Percentiles rank a stretch among this genome's conserved stretches.
Evolutionary conservation across 306 rosid genomes (phyloP).

Genomic region (Aeschynomene evenia): DNA sequence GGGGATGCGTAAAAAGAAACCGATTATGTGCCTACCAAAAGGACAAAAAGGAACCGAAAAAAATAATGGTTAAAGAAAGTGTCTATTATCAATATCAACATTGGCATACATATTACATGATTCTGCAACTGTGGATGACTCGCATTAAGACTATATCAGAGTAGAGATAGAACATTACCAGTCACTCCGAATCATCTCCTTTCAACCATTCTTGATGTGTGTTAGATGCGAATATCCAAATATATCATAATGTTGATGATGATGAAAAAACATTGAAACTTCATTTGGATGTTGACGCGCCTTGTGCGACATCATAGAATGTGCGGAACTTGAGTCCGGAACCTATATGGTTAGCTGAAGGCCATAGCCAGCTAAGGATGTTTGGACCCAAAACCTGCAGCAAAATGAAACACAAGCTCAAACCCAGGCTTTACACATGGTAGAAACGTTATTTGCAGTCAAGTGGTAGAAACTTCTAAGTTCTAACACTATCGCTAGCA

Average conservation of each 20-base stretch:
- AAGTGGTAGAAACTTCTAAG: constrained; percentile 12
- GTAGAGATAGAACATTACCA: constrained; percentile 28
- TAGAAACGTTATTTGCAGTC: background rate
- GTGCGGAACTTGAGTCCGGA: constrained; percentile 76
- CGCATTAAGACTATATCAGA: background rate
- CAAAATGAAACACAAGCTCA: constrained; percentile 34
- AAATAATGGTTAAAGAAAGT: background rate
- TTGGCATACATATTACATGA: constrained; percentile 24
- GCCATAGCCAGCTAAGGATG: constrained; percentile 73
- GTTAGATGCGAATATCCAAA: constrained; percentile 33
- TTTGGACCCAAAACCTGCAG: constrained; percentile 85
- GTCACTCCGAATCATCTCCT: constrained; percentile 33
- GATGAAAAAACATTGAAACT: constrained; percentile 24
- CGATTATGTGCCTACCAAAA: constrained; percentile 32
- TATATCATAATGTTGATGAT: constrained; percentile 20
- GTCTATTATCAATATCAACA: constrained; percentile 31
- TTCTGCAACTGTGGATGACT: constrained; percentile 26
- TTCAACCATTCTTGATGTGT: constrained; percentile 27
- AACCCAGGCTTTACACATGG: background rate
- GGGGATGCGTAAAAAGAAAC: constrained; percentile 22
- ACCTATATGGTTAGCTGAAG: constrained; percentile 67
- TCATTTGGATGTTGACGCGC: constrained; percentile 50
- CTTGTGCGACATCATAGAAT: constrained; percentile 42
- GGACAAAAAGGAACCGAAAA: background rate
- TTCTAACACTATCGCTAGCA: background rate